Evolutionary conservation across 2,329 filamentous ascomycete genomes (phyloP).

Genomic region (Fonsecaea erecta): DNA sequence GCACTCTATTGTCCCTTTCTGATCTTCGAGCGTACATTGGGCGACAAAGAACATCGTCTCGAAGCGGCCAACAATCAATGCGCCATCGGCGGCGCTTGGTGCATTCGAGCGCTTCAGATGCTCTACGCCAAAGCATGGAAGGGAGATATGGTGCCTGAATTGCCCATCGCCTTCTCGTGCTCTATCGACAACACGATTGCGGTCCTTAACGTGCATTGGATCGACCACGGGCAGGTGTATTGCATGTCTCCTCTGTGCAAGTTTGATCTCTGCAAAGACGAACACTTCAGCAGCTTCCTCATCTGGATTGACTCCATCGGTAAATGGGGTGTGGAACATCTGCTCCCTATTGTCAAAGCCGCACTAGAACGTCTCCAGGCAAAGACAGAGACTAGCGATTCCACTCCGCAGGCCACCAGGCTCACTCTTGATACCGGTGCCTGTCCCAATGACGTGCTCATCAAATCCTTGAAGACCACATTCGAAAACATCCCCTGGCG

Average conservation of each 20-base stretch:
- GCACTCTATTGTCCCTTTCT: slow-evolving; percentile 35
- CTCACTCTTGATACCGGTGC: slow-evolving; percentile 28
- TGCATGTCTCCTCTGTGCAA: slow-evolving; percentile 38
- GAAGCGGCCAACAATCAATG: slow-evolving; percentile 37
- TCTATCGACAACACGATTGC: slow-evolving; percentile 36
- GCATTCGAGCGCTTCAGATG: slow-evolving; percentile 34
- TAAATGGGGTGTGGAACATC: slow-evolving; percentile 32
- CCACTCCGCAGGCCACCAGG: slow-evolving; percentile 26
- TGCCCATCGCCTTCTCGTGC: slow-evolving; percentile 36
- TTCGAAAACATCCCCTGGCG: slow-evolving; percentile 36
- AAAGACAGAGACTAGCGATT: slow-evolving; percentile 27
- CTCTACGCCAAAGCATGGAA: slow-evolving; percentile 31
- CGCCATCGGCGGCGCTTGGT: slow-evolving; percentile 38
- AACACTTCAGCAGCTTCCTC: slow-evolving; percentile 35
- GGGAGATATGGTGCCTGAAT: slow-evolving; percentile 24
- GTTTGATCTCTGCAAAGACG: slow-evolving; percentile 36
- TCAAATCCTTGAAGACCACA: slow-evolving; percentile 32
- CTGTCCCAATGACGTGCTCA: slow-evolving; percentile 27
- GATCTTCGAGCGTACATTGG: slow-evolving; percentile 31
- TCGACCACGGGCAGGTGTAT: slow-evolving; percentile 36
- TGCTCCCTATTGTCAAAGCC: slow-evolving; percentile 34
- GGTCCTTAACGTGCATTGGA: slow-evolving; percentile 38
- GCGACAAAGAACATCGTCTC: slow-evolving; percentile 29
- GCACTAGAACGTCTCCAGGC: slow-evolving; percentile 28
- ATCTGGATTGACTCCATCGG: slow-evolving; percentile 36